Percentiles rank a stretch among this genome's conserved stretches.
Evolutionary conservation across 2,329 filamentous ascomycete species (phyloP).

Genomic region (Aspergillus versicolor): DNA sequence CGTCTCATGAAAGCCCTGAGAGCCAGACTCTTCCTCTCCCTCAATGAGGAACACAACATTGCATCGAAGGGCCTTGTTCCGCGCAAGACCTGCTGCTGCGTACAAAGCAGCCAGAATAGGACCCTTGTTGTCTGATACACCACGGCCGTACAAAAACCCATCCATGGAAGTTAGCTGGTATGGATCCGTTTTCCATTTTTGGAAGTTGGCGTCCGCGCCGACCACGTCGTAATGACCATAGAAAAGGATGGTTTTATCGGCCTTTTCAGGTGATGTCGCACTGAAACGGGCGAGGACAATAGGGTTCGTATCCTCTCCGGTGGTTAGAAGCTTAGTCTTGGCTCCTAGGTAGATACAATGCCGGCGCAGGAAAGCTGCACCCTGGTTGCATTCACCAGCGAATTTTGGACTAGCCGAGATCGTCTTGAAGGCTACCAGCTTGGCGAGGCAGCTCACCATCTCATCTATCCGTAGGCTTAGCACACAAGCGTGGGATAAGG

Average conservation of each 20-base stretch:
- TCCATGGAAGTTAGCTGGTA: constrained; percentile 88
- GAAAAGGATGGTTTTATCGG: constrained; percentile 85
- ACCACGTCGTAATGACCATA: constrained; percentile 99
- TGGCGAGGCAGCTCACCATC: constrained; percentile 68
- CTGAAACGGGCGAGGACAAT: constrained; percentile 90
- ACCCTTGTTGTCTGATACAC: constrained; percentile 97
- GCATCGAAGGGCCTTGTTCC: constrained; percentile 78
- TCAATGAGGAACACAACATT: constrained; percentile 95
- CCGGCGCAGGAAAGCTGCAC: constrained; percentile 84
- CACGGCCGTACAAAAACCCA: constrained; percentile 90
- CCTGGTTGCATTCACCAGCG: constrained; percentile 86
- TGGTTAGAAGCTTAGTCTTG: constrained; percentile 84
- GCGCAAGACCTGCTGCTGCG: constrained; percentile 83
- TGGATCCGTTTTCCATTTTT: constrained; percentile 83
- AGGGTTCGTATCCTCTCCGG: constrained; percentile 76
- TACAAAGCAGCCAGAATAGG: constrained; percentile 92
- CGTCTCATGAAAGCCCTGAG: constrained; percentile 82
- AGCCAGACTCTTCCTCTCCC: constrained; percentile 94
- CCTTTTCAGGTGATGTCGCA: constrained; percentile 64
- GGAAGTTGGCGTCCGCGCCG: constrained; percentile 75
- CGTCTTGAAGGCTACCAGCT: constrained; percentile 89
- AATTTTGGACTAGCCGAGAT: constrained; percentile 84
- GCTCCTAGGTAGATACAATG: constrained; percentile 92
- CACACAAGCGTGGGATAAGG: not conserved
- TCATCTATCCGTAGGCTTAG: constrained; percentile 46